A percentile compares a stretch with the other conserved stretches of the same genome.
Evolutionary conservation across 1,284 basidiomycete genomes (phyloP).

Genomic region (Cronartium quercuum): DNA sequence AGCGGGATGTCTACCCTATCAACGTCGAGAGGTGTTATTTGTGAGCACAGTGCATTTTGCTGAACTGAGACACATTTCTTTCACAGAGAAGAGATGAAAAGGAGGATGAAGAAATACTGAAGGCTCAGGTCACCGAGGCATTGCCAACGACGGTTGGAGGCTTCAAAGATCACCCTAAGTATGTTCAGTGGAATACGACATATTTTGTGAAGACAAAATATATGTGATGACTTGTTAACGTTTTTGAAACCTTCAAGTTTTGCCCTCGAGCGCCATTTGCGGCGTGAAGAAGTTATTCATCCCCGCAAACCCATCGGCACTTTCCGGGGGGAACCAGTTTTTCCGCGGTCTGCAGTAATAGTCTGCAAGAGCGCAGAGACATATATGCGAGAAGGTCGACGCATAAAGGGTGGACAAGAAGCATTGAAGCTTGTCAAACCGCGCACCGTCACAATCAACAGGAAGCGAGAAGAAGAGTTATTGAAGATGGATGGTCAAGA

Average conservation of each 20-base stretch:
- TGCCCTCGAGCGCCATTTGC: slow-evolving; percentile 79
- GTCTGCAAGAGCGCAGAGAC: slow-evolving; percentile 82
- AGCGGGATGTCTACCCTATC: too few relatives aligned
- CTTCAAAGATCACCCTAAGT: slow-evolving; percentile 90
- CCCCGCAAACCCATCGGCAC: slow-evolving; percentile 75
- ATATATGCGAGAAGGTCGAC: slow-evolving; percentile 84
- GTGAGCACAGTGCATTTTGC: too few relatives aligned
- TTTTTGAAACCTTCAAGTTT: slow-evolving; percentile 52
- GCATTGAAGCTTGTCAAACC: slow-evolving; percentile 87
- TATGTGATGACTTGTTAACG: too few relatives aligned
- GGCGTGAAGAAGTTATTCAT: slow-evolving; percentile 76
- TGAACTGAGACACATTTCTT: background rate
- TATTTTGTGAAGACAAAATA: too few relatives aligned
- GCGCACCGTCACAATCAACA: slow-evolving; percentile 72
- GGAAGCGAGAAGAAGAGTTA: slow-evolving; percentile 75
- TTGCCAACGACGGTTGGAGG: slow-evolving; percentile 86
- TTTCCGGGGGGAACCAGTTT: slow-evolving; percentile 91
- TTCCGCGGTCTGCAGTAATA: slow-evolving; percentile 72
- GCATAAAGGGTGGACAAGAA: slow-evolving; percentile 61
- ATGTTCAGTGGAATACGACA: too few relatives aligned
- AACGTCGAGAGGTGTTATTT: too few relatives aligned
- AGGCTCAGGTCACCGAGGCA: slow-evolving; percentile 72
- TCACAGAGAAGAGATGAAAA: slow-evolving; percentile 75
- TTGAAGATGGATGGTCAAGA: slow-evolving; percentile 55
- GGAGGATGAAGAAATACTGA: slow-evolving; percentile 86